Base-by-base conservation (phyloP, 441 rosid species). In the Brassica hybrid region DNA sequence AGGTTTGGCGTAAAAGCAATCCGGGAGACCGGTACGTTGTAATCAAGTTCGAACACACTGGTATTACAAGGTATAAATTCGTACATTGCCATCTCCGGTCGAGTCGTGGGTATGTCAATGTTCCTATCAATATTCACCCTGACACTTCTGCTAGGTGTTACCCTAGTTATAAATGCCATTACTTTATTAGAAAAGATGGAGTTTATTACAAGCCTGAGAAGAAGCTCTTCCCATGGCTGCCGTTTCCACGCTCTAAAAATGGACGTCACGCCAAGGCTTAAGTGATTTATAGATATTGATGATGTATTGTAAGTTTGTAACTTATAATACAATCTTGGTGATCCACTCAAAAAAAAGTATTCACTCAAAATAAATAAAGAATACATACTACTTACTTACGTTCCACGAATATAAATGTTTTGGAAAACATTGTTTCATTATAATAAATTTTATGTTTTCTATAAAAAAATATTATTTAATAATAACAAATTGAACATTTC, bases 61-160 rank as follows among this genome's bases (percentile, higher is more conserved):
- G 77, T 52, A 4, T 0, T 19, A 8, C 0, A 0, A 36, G 41
- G 69, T 61, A 12, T 45, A 67, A 1, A 27, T 52, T n/a, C 60
- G 48, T 17, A 62, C 34, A 63, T 25, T 79, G 81, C 30, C 74
- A 73, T 73, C 0, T 79, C 19, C 78, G 81, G 60, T 79, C 78
- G 30, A 79, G 21, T n/a, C 74, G 63, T 2, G 81, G 81, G 66
- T 73, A 5, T 73, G 74, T 68, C 19, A 73, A 73, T 59, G n/a
- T 73, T 63, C 71, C 17, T 16, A 0, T 79, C 25, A 38, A 19
- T 52, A 18, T 73, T 64, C 50, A 61, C 13, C 78, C 78, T n/a
- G 81, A 79, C 71, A 52, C 36, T 0, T 36, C 74, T 0, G 81
- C 78, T 50, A 0, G 3, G 65, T 73, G 78, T 62, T 38, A n/a